Evolutionary conservation across 352 stramenopile genomes (phyloP), one percentile per base, ranked within the genome.

Genomic region (Halophytophthora polymorphica): DNA sequence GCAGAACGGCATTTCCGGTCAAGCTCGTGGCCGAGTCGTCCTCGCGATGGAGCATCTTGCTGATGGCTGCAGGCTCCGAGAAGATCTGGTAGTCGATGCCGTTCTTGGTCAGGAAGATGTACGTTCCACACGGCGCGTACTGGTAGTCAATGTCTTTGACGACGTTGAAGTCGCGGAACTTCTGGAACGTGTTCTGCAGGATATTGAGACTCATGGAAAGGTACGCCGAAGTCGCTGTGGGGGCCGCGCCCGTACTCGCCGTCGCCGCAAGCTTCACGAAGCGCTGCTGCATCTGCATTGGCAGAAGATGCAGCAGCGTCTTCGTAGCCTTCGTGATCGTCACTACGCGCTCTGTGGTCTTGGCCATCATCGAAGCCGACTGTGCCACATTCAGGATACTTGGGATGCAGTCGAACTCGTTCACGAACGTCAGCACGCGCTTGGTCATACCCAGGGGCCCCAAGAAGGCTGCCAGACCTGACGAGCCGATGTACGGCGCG

Each of bases 391-490:
- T 91, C 22, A 93, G 57, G 51, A 95, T 86, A 21, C 79, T 81
- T 3, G 84, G 84, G 44, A 95, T 91, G 59, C 83, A 95, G 54
- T 95, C 84, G 47, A 84, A 78, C 53, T 95, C 83, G 53, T 95
- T 93, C 17, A 95, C 84, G 42, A 95, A 76, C 28, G 81, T 91
- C 35, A 92, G 53, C 43, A 88, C 53, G 13, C 77, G 71, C 39
- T 75, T 73, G 1, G 50, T 62, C 17, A 93, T 56, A 1, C 61
- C 65, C n/a, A 91, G 45, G 10, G 66, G 44, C 25, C 72, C 54
- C 25, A 95, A 44, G 52, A 87, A 89, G 19, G 52, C 45, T 8
- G 49, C 25, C 10, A 88, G 53, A 2, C 64, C 61, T 10, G 69
- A 53, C 1, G 77, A 89, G 36, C 75, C 77, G 52, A 83, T 75